Evolutionary conservation across 352 stramenopile species (phyloP), one percentile per base, ranked within the genome.

Genomic region (Lagenidium sp.): DNA sequence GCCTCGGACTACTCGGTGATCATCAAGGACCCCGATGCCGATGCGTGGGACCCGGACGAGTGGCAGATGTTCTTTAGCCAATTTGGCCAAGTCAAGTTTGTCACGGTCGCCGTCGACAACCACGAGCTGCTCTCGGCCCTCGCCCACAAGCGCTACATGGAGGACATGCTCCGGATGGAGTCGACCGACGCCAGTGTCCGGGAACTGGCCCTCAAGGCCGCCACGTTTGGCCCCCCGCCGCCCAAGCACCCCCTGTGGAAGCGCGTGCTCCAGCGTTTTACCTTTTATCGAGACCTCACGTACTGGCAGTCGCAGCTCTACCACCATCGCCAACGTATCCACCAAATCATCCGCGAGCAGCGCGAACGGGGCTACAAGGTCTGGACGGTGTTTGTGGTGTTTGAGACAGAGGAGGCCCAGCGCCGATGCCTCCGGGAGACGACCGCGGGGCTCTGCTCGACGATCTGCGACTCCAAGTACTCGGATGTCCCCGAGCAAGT

Each of bases 351-450:
- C 30, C 32, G 52, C 6, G 29, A 60, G 10, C 61, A 75, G 24
- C 38, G 42, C 5, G 36, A 52, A 1, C 13, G 13, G 0, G 73
- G 56, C 8, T 84, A 74, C 50, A 63, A 51, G 7, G 71, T 78
- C n/a, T 84, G 65, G 65, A 76, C 61, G 0, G 77, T 92, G 4
- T 89, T 85, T 47, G 67, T 85, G 25, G 82, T 76, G 64, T 90
- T 90, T 43, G 72, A 86, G 50, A 79, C 56, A 16, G 78, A 90
- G 38, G 63, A 68, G n/a, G 62, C 61, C 2, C 69, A 86, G 45
- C 70, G 63, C 24, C 36, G 44, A 8, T 85, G 71, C 44, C 44
- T 90, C 8, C 45, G 61, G 7, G 59, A 75, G 47, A 81, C 60
- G 16, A 61, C 52, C 1, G 72, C 69, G 1, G 73, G 73, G 2